Base-by-base conservation (phyloP, 257 asterid genomes). In the Oldenlandia corymbosa region DNA sequence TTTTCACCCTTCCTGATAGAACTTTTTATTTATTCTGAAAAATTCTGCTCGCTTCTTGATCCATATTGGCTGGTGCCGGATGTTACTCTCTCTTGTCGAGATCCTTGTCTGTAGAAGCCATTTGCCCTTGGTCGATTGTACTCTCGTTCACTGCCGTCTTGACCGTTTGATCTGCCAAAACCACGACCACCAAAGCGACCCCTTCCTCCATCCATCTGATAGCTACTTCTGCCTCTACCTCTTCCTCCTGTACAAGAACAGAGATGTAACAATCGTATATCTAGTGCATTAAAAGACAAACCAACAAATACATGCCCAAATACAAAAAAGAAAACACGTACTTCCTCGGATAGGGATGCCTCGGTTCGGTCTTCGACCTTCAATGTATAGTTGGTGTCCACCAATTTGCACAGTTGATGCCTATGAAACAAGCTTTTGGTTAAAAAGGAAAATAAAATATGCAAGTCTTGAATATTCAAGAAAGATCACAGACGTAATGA, bases 281-380 rank as follows among this genome's bases (percentile, higher is more conserved):
- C 21, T 6, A 28, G 5, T 27, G 16, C 24, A 46, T 57, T 47
- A n/a, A 42, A 1, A 27, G 27, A 60, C 12, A 60, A 48, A 27
- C 18, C 7, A 18, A 7, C 39, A 24, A 28, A n/a, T 18, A 45
- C 7, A 60, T n/a, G 41, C n/a, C n/a, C n/a, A n/a, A n/a, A n/a
- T n/a, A n/a, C n/a, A n/a, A n/a, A n/a, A n/a, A n/a, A n/a, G n/a
- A 5, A 57, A 37, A 41, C 34, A 77, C 96, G 5, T 87, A 90
- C 99, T 87, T 80, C 99, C 97, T 43, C 95, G 87, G 66, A 73
- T 56, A 36, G 81, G 62, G 66, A 65, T 78, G 74, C 82, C 78
- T 77, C 97, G 78, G 83, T 80, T 90, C 5, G 96, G 96, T 80
- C 96, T 81, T 63, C 99, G 82, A 52, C 97, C 99, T 85, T 93